phyloP scores from a whole-genome alignment of 495 filamentous ascomycete species.

The Penicillium parvum region DNA sequence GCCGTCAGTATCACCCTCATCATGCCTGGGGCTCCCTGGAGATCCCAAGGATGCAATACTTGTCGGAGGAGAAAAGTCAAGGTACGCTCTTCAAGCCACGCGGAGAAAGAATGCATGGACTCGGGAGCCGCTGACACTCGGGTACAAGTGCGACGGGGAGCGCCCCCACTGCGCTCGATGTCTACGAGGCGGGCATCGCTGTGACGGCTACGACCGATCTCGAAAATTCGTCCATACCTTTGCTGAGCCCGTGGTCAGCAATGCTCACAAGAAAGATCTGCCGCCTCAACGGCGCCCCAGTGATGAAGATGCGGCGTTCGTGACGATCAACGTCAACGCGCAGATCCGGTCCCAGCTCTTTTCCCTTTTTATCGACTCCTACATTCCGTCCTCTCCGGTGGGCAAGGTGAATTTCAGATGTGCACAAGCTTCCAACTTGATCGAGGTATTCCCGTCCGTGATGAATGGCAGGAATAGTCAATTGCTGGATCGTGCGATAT shows the following conservation, averaged over 20 bases:
- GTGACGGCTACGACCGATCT: slow-evolving; percentile 7
- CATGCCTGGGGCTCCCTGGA: slow-evolving; percentile 10
- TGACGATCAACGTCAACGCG: slow-evolving; percentile 12
- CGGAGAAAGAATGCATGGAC: no score
- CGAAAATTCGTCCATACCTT: slow-evolving; percentile 13
- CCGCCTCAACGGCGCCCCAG: background rate
- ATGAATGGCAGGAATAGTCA: slow-evolving; percentile 10
- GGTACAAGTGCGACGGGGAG: slow-evolving; percentile 17
- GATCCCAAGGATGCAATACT: slow-evolving; percentile 10
- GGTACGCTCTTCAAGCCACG: no score
- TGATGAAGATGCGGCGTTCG: background rate
- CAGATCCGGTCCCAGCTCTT: slow-evolving; percentile 15
- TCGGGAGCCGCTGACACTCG: no score
- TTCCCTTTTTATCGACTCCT: slow-evolving; percentile 15
- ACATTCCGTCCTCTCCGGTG: slow-evolving; percentile 4
- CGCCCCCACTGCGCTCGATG: slow-evolving; percentile 13
- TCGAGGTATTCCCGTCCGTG: slow-evolving; percentile 9
- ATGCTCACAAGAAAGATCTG: background rate
- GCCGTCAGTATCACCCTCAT: background rate
- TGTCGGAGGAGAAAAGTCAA: slow-evolving; percentile 14
- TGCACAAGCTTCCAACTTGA: slow-evolving; percentile 4
- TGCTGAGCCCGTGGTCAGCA: background rate
- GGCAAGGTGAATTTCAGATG: slow-evolving; percentile 9
- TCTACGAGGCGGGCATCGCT: slow-evolving; percentile 11
- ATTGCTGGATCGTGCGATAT: slow-evolving; percentile 10